Evolutionary conservation across 441 rosid species (phyloP).

Genomic region (Omphalea diandra): DNA sequence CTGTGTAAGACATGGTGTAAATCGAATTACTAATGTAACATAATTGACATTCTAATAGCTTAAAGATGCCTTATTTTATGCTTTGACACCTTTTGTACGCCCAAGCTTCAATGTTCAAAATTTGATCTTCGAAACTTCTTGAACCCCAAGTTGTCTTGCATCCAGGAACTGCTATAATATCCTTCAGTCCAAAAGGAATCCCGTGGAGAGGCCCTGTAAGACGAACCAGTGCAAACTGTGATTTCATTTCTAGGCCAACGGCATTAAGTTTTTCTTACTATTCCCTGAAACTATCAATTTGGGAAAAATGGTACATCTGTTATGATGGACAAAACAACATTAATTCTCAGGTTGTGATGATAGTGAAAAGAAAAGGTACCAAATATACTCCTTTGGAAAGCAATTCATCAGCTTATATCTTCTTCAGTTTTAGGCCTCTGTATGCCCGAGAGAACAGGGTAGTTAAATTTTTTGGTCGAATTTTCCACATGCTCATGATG

Average conservation of each 20-base stretch:
- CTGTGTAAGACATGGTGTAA: conserved; percentile 30
- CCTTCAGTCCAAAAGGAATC: conserved; percentile 88
- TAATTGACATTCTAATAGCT: not conserved
- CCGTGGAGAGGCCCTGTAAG: conserved; percentile 88
- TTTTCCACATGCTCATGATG: conserved; percentile 27
- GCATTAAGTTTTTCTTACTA: not conserved
- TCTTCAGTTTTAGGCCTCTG: conserved; percentile 52
- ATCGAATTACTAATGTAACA: not conserved
- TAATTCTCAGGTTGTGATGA: not conserved
- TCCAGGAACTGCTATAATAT: conserved; percentile 66
- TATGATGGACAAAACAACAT: not conserved
- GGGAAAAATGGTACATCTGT: not conserved
- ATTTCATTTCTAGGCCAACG: not conserved
- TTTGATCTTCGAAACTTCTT: conserved; percentile 62
- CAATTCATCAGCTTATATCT: conserved; percentile 77
- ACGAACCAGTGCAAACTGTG: not conserved
- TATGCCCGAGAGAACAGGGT: conserved; percentile 39
- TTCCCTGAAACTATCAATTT: no score
- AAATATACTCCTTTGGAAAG: conserved; percentile 75
- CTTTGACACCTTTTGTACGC: conserved; percentile 69
- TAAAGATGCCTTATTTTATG: not conserved
- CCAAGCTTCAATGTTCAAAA: conserved; percentile 75
- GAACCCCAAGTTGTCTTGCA: conserved; percentile 98
- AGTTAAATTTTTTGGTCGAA: conserved; percentile 39
- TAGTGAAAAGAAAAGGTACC: conserved; percentile 31